Base-by-base conservation (phyloP, 768 basidiomycete species). In the Suillus variegatus region DNA sequence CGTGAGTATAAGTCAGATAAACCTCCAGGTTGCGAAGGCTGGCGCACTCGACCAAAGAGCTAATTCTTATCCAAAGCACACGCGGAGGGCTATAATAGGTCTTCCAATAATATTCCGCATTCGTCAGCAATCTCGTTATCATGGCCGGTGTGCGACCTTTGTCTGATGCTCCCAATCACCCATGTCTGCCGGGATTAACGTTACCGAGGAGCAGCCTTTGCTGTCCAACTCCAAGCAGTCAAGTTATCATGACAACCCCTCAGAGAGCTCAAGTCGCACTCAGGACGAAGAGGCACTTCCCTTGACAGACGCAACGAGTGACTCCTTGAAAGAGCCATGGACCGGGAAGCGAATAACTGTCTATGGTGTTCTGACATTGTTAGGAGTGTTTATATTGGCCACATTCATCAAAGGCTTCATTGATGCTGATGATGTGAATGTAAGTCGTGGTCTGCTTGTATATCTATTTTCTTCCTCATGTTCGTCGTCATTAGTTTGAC, bases 391-490 rank as follows among this genome's bases (percentile, higher is more conserved):
- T 35, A 70, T 79, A 3, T 65, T 89, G 10, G 83, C 71, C 5
- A 60, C 89, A 44, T 84, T 92, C 62, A 81, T 93, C 73, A 90
- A 92, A 68, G 88, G 86, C 4, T 88, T 90, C 70, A 84, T 91
- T 12, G 88, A 90, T 51, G 80, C 87, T 9, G 89, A 83, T 28
- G 88, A 92, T 73, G 82, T 85, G 13, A 82, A 91, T 52, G 91
- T 92, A 64, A 63, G 87, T 75, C 25, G 13, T 57, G n/a, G 52
- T 32, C 16, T 5, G 18, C 18, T 60, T 47, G 25, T 14, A 14
- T 5, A 3, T 32, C 28, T 81, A 82, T 86, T 70, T 79, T 82
- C 32, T 82, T 86, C 55, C 86, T 88, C 68, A 63, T 84, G 75
- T 8, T 25, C 40, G 47, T 25, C 12, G 43, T 16, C 58, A 38